A percentile compares a stretch with the other conserved stretches of the same genome.
Conservation (phyloP, 805 yeast genomes). For the Candida endomychidarum region DNA sequence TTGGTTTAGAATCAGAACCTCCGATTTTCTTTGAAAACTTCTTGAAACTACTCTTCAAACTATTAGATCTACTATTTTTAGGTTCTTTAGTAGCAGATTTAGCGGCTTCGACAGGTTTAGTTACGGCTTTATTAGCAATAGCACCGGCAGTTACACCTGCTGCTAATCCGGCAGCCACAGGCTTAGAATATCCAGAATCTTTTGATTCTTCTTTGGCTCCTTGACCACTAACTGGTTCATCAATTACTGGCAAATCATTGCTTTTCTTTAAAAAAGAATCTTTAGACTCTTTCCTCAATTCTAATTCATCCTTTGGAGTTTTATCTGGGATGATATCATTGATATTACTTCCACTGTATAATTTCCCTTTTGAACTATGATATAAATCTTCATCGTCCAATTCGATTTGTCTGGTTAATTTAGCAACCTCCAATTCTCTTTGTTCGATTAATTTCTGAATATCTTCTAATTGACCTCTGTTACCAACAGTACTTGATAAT, state of each 20-base stretch:
- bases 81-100: not conserved
- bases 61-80: constrained; percentile 12
- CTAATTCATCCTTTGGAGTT: constrained; percentile 16
- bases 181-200: constrained; percentile 4
- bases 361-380: constrained; percentile 9
- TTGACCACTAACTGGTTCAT: constrained; percentile 22
- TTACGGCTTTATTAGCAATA: constrained; percentile 16
- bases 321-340: constrained; percentile 15
- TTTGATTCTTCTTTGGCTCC: constrained; percentile 19
- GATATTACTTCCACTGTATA: constrained; percentile 10
- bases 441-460: constrained; percentile 31
- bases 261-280: constrained; percentile 28
- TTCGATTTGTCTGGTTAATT: constrained; percentile 32
- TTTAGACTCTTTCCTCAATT: constrained; percentile 1
- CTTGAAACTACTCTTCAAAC: constrained; percentile 14
- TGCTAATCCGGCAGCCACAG: constrained; percentile 7
- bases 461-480: constrained; percentile 23
- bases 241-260: constrained; percentile 29
- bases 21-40: constrained; percentile 9
- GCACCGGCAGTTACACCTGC: constrained; percentile 14
- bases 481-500: constrained; percentile 23
- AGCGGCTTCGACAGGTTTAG: constrained; percentile 13
- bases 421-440: constrained; percentile 32
- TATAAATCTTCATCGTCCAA: constrained; percentile 30
- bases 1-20: not conserved